Evolutionary conservation across 2,329 filamentous ascomycete genomes (phyloP).

Genomic region (Ampelomyces quisqualis): DNA sequence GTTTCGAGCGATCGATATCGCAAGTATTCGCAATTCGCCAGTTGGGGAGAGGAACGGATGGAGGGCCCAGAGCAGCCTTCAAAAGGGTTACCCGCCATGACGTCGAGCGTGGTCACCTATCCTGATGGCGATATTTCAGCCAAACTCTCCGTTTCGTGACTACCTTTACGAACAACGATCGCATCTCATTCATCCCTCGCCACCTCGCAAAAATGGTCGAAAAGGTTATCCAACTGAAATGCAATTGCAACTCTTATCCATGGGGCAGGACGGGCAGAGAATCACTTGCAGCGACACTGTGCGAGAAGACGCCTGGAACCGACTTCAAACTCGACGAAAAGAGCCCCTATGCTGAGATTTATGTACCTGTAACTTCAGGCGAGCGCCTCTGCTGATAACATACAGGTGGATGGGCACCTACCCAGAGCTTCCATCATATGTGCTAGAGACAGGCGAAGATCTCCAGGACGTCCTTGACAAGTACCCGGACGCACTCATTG

Average conservation of each 20-base stretch:
- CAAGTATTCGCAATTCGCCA: too few relatives aligned
- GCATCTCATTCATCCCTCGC: neutral
- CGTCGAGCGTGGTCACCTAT: conserved; percentile 32
- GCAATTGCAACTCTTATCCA: conserved; percentile 61
- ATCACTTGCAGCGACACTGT: conserved; percentile 66
- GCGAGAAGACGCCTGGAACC: conserved; percentile 63
- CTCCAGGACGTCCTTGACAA: conserved; percentile 65
- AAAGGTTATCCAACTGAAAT: conserved; percentile 56
- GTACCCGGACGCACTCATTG: conserved; percentile 64
- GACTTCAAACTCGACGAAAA: conserved; percentile 65
- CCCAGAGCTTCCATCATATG: conserved; percentile 65
- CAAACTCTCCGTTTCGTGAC: neutral
- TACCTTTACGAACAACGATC: too few relatives aligned
- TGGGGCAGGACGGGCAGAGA: conserved; percentile 70
- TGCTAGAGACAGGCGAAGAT: conserved; percentile 62
- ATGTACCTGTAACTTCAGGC: conserved; percentile 1
- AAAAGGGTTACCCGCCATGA: conserved; percentile 30
- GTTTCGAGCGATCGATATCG: too few relatives aligned
- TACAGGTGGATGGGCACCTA: conserved; percentile 72
- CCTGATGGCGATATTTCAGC: neutral
- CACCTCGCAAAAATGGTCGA: conserved; percentile 46
- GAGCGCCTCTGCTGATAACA: conserved; percentile 8
- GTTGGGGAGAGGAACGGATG: too few relatives aligned
- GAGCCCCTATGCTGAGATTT: conserved; percentile 63
- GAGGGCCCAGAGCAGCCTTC: neutral